Base-by-base conservation (phyloP, 768 basidiomycete species). In the Pluteus cervinus region DNA sequence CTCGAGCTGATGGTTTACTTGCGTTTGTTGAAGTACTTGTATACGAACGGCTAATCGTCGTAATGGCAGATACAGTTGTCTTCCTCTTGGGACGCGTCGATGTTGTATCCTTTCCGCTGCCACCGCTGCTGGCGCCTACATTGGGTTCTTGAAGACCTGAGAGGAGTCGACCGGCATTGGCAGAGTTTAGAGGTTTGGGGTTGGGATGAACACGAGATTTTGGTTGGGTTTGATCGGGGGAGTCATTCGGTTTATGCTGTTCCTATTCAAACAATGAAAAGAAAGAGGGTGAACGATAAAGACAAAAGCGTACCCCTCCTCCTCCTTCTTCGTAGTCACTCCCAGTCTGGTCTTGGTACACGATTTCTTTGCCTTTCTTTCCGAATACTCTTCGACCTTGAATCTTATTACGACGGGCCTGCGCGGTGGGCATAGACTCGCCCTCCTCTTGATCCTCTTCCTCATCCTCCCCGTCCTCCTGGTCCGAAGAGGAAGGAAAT, bases 361-460 rank as follows among this genome's bases (percentile, higher is more conserved):
- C 22, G 14, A 54, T 37, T 47, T 75, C 73, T 39, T 60, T 42
- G 11, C 73, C 74, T 17, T 55, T 56, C 40, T 67, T 66, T 44
- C 64, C 65, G 48, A 75, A 76, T 11, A 51, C 61, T 33, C 75
- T 64, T 23, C 75, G 65, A 24, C 75, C 75, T 48, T 62, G 63
- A 37, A 61, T 53, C 22, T 26, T 25, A 36, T 7, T 28, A 35
- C 16, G 6, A 31, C 16, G 11, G 17, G 28, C n/a, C 29, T 6
- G 25, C 29, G 12, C 29, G 2, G 20, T 29, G 37, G 23, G 24
- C 16, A 18, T 29, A 11, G 14, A 44, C 29, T 48, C 40, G 5
- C 44, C 44, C 18, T 49, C 48, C 22, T 49, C 48, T 24, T 41
- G 43, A 8, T 45, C 34, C 25, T 43, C 42, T 3, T 44, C 48